These are phyloP conservation scores for Curvularia eragrostidis DNA, from an alignment of 2,329 filamentous ascomycete genomes.

Conservation along the genomic window DNA sequence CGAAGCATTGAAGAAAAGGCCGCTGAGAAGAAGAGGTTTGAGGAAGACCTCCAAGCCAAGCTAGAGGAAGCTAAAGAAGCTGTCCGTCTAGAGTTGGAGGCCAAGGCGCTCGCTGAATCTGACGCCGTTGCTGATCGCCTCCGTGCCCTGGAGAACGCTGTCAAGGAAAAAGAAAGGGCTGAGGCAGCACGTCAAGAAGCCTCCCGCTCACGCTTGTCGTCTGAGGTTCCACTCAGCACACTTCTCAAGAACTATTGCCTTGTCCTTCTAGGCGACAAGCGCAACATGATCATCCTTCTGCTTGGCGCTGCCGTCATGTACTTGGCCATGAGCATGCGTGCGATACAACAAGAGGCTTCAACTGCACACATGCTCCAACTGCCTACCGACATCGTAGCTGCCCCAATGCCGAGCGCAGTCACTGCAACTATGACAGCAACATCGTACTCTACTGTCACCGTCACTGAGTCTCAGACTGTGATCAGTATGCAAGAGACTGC, in stretches of 20 bases:
- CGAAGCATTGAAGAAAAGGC: conserved; percentile 39
- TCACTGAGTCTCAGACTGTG: conserved; percentile 30
- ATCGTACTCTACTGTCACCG: conserved; percentile 35
- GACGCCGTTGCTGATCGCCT: conserved; percentile 40
- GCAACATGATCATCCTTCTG: conserved; percentile 60
- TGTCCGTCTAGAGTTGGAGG: conserved; percentile 42
- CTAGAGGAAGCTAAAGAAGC: conserved; percentile 44
- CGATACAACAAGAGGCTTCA: conserved; percentile 15
- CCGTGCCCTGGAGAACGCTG: conserved; percentile 36
- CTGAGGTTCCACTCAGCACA: conserved; percentile 59
- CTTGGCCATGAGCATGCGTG: conserved; percentile 42
- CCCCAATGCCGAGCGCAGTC: conserved; percentile 25
- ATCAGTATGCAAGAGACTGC: conserved; percentile 9
- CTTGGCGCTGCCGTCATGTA: conserved; percentile 55
- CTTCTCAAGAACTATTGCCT: conserved; percentile 62
- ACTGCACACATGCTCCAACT: conserved; percentile 12
- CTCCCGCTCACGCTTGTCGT: conserved; percentile 20
- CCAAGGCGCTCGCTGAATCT: conserved; percentile 38
- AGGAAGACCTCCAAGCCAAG: conserved; percentile 36
- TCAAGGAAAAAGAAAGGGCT: conserved; percentile 29
- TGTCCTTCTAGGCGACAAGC: conserved; percentile 59
- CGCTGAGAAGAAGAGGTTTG: conserved; percentile 36
- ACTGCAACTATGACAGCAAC: conserved; percentile 35
- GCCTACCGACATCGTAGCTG: conserved; percentile 10
- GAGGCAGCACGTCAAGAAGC: conserved; percentile 9